Evolutionary conservation across 805 yeast species (phyloP), one percentile per base, ranked within the genome.

Genomic region (Candida schatavii): DNA sequence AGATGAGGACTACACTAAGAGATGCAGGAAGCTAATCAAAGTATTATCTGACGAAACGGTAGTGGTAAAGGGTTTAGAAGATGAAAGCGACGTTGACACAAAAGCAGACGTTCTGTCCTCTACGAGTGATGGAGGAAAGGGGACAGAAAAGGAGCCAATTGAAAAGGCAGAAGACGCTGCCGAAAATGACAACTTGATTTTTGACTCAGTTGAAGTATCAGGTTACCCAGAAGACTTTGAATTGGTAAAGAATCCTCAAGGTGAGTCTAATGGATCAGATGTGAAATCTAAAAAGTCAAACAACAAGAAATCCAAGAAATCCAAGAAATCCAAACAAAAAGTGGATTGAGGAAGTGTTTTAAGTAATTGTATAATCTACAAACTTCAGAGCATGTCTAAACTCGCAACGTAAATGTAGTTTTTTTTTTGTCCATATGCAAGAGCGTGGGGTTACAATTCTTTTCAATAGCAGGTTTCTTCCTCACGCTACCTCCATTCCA

Each of bases 151-250:
- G 13, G 45, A 40, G 36, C 28, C 29, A 14, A 30, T 21, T 26
- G 39, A 19, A n/a, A 46, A 40, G 37, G 50, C 39, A 25, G 35
- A 29, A 3, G 22, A 37, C 27, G 22, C 22, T 30, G 39, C 35
- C 29, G 37, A 30, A 13, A 27, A 20, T 1, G 57, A 51, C 32
- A 68, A 67, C 44, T 53, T 72, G 41, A 61, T 72, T 5, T 58
- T 71, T 15, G 75, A 72, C 35, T 66, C 67, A 39, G 72, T 72
- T 9, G 73, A 73, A 51, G 76, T 72, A 3, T 50, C 59, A 1
- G 69, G 65, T 25, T 61, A 29, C 26, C 36, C 31, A 27, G 62
- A 54, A 19, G 68, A 64, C 14, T 54, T 50, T 33, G 54, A 51
- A 22, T 50, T 43, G 15, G 39, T 18, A 14, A 39, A 29, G 7